Evolutionary conservation across 2,329 filamentous ascomycete genomes (phyloP).

Genomic region (Fusarium aywerte): DNA sequence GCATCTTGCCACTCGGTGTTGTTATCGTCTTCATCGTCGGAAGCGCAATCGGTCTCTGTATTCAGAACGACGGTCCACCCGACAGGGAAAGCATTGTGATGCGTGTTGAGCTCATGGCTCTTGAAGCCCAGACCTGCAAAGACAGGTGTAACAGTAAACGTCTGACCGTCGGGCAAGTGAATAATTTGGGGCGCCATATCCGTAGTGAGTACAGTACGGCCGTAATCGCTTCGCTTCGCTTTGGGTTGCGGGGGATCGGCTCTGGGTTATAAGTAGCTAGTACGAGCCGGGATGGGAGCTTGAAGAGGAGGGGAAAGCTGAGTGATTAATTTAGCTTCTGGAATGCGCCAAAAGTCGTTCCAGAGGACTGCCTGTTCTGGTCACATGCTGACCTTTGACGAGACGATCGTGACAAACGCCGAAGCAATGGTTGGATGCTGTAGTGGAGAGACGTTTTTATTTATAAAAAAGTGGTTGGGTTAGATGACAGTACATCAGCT

Average conservation of each 20-base stretch:
- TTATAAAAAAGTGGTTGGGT: constrained; percentile 16
- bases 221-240: constrained; percentile 28
- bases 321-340: constrained; percentile 22
- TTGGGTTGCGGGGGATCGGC: constrained; percentile 38
- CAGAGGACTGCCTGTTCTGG: constrained; percentile 43
- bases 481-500: constrained; percentile 25
- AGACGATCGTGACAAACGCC: constrained; percentile 48
- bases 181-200: constrained; percentile 60
- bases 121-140: constrained; percentile 95
- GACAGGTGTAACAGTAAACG: constrained; percentile 81
- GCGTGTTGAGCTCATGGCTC: constrained; percentile 76
- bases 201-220: constrained; percentile 5
- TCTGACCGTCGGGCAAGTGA: constrained; percentile 88
- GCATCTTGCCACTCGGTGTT: constrained; percentile 36
- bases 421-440: constrained; percentile 45
- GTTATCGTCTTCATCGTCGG: constrained; percentile 45
- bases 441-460: constrained; percentile 38
- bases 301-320: constrained; percentile 17
- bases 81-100: constrained; percentile 78
- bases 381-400: constrained; percentile 42
- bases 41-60: constrained; percentile 58
- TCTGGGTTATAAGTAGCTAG: constrained; percentile 43
- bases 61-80: constrained; percentile 93
- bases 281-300: background rate
- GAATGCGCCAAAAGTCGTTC: constrained; percentile 40